Base-by-base conservation (phyloP, 1,284 basidiomycete species). In the Puccinia brachypodii region DNA sequence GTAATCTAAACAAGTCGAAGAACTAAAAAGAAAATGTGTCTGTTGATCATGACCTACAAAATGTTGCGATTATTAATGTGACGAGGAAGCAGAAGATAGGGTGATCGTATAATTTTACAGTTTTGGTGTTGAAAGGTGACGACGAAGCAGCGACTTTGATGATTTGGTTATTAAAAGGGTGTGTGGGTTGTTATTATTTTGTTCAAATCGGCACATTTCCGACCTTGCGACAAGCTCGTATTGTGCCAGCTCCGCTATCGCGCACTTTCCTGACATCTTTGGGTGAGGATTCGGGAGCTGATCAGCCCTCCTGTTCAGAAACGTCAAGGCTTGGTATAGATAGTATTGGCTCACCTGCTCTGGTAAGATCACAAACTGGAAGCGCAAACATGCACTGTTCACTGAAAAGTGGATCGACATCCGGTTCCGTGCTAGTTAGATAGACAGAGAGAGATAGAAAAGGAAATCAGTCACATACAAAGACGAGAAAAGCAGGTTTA, bases 291-390 rank as follows among this genome's bases (percentile, higher is more conserved):
- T 40, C 28, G 33, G 25, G 31, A 4, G 1, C n/a, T n/a, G 22
- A 22, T 71, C 11, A 40, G 44, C 9, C 2, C 2, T 22, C 33
- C 33, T 9, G 25, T 47, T 4, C 2, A 44, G 33, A 50, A 25
- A 50, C n/a, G 7, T 22, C 16, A 33, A 68, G 25, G 38, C 9
- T 50, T 25, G 25, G 33, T 4, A 56, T 31, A n/a, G 28, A 13
- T 25, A 56, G n/a, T n/a, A n/a, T n/a, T n/a, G 4, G 36, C 53
- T 42, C 53, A 81, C 79, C 69, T 62, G 50, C 36, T 47, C 69
- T 60, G 11, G 79, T 81, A 0, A 81, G 56, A 74, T 81, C 79
- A 56, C 79, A 81, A n/a, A 81, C 66, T 22, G 79, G 79, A 66
- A 81, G 79, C 19, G 40, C 74, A 56, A 81, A 81, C 79, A 74